These are phyloP conservation scores for Sporopachydermia lactativora DNA, from an alignment of 805 yeast genomes.

Conservation along the genomic window DNA sequence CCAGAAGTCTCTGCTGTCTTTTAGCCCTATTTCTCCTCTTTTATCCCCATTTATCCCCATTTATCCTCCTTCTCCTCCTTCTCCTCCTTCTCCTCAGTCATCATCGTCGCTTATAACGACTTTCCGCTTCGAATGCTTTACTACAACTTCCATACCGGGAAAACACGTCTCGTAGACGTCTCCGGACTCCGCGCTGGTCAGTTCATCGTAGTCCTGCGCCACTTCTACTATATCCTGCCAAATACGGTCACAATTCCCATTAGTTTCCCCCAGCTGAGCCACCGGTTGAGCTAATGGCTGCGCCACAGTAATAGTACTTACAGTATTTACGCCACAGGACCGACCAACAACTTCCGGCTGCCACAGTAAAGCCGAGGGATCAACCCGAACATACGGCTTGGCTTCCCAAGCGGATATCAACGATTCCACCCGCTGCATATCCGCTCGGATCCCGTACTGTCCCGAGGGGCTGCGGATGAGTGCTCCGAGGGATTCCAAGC, in stretches of 20 bases:
- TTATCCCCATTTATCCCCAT: no score
- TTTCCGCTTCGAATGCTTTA: not conserved
- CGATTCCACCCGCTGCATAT: slow-evolving; percentile 27
- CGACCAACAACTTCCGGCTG: slow-evolving; percentile 76
- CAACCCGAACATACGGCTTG: slow-evolving; percentile 32
- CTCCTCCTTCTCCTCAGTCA: no score
- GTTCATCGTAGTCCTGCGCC: not conserved
- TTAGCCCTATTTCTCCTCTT: no score
- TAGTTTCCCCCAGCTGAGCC: not conserved
- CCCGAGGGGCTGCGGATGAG: slow-evolving; percentile 36
- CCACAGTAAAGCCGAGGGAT: slow-evolving; percentile 51
- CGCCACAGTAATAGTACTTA: slow-evolving; percentile 2
- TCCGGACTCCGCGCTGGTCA: not conserved
- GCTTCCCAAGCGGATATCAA: slow-evolving; percentile 36
- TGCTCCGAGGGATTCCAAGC: slow-evolving; percentile 63
- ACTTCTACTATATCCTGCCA: not conserved
- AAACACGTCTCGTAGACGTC: not conserved
- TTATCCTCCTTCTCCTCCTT: no score
- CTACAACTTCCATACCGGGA: slow-evolving; percentile 1
- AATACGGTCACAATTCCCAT: not conserved
- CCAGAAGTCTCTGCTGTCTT: no score
- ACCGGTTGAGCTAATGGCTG: no score
- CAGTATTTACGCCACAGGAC: slow-evolving; percentile 69
- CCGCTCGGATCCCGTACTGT: slow-evolving; percentile 39
- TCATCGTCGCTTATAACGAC: not conserved